Conservation (phyloP, 257 asterid species). For the Solanum boliviense region DNA sequence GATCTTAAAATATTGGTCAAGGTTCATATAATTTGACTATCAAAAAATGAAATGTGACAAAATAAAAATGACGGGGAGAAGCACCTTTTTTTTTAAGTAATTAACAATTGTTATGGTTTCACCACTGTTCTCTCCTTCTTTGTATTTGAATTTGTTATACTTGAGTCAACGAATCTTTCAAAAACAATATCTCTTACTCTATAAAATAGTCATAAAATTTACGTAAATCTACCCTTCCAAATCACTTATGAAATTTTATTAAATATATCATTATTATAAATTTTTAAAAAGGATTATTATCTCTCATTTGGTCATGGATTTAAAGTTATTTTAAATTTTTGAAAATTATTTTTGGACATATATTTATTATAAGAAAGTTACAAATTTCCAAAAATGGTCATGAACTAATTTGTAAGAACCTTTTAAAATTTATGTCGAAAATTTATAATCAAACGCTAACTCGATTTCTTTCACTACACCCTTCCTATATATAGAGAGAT, state of each 20-base stretch:
- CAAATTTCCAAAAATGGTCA: neutral
- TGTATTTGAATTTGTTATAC: no score
- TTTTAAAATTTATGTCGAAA: no score
- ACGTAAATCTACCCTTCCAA: fast-evolving
- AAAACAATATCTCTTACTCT: neutral
- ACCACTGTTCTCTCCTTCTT: fast-evolving
- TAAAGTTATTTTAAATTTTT: no score
- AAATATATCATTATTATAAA: no score
- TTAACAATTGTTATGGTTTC: neutral
- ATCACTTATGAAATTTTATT: no score
- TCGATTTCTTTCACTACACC: neutral
- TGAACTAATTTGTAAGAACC: neutral
- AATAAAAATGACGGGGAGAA: no score
- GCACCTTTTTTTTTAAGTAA: no score
- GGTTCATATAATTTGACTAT: neutral
- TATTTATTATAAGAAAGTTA: no score
- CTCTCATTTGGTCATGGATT: no score
- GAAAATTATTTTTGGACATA: no score
- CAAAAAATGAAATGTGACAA: fast-evolving
- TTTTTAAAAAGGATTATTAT: no score
- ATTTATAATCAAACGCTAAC: neutral
- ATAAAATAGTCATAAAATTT: neutral
- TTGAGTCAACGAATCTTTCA: neutral
- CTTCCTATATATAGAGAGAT: neutral
- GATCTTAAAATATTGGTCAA: fast-evolving